Evolutionary conservation across 2,329 filamentous ascomycete genomes (phyloP).

Genomic region (Didymella pinodella): DNA sequence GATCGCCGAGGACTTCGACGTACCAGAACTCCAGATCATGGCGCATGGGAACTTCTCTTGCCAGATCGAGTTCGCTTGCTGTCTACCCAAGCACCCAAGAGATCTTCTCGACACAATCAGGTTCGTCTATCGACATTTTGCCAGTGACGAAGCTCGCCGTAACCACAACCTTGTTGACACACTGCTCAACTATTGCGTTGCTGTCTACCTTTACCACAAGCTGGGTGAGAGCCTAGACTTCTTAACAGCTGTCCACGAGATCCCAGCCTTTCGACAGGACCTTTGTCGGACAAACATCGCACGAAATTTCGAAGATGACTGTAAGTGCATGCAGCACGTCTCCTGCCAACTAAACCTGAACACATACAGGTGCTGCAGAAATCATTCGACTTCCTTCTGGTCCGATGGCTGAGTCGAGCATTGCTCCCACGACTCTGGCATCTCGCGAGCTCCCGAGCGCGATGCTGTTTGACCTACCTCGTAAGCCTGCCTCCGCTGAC

Average conservation of each 20-base stretch:
- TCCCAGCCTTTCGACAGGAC: conserved; percentile 52
- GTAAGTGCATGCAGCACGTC: conserved; percentile 36
- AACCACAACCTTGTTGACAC: conserved; percentile 48
- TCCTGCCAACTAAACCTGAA: background rate
- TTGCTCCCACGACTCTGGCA: conserved; percentile 15
- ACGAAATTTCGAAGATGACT: conserved; percentile 52
- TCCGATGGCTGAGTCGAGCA: conserved; percentile 1
- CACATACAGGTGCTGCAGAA: conserved; percentile 12
- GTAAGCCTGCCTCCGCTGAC: conserved; percentile 2
- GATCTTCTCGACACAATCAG: conserved; percentile 53
- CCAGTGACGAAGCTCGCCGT: conserved; percentile 30
- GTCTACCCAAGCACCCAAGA: conserved; percentile 47
- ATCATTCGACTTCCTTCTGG: conserved; percentile 13
- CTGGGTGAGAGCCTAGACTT: conserved; percentile 50
- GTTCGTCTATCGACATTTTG: conserved; percentile 45
- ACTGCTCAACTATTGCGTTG: conserved; percentile 55
- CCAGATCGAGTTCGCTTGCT: conserved; percentile 52
- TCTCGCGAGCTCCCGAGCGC: conserved; percentile 25
- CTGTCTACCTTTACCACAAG: conserved; percentile 49
- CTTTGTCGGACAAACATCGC: conserved; percentile 51
- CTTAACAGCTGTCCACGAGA: conserved; percentile 46
- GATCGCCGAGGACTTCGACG: conserved; percentile 52
- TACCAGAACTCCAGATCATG: conserved; percentile 49
- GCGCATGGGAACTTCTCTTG: conserved; percentile 52
- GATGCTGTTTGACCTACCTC: conserved; percentile 28